Evolutionary conservation across 768 basidiomycete species (phyloP).

Genomic region (Pleurotus ostreatus): DNA sequence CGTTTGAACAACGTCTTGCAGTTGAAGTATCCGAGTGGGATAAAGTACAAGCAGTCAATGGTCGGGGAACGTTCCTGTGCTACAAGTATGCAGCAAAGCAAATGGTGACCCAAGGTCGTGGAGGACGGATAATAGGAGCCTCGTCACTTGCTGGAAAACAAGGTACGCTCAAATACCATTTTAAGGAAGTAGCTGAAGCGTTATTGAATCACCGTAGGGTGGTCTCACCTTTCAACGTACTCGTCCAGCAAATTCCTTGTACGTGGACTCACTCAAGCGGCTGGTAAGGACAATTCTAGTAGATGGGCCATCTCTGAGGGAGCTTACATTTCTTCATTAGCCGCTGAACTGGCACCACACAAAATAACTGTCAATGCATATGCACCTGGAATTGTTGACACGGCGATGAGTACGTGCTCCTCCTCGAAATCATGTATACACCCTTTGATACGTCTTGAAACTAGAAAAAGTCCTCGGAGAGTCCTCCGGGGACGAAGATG

Average conservation of each 20-base stretch:
- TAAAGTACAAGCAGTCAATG: conserved; percentile 16
- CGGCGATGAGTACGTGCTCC: conserved; percentile 3
- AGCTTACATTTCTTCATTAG: conserved; percentile 13
- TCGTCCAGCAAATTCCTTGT: conserved; percentile 13
- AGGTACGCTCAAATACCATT: conserved; percentile 13
- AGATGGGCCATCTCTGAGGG: background rate
- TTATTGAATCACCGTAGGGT: conserved; percentile 1
- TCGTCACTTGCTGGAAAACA: conserved; percentile 26
- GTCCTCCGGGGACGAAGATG: too few species aligned
- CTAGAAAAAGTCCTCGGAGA: too few species aligned
- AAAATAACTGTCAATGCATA: conserved; percentile 41
- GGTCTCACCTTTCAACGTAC: conserved; percentile 8
- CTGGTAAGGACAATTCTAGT: conserved; percentile 9
- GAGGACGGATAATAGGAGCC: conserved; percentile 22
- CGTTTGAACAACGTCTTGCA: background rate
- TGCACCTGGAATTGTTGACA: conserved; percentile 26
- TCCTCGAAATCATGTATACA: too few species aligned
- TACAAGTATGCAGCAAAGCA: conserved; percentile 22
- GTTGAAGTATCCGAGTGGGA: conserved; percentile 17
- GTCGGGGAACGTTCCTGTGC: conserved; percentile 20
- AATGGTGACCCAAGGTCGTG: conserved; percentile 24
- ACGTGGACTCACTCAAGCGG: conserved; percentile 13
- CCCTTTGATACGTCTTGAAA: too few species aligned
- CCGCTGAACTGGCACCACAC: conserved; percentile 31
- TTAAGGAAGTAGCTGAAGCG: background rate